Base-by-base conservation (phyloP, 2,329 filamentous ascomycete species). In the Hymenoscyphus repandus region DNA sequence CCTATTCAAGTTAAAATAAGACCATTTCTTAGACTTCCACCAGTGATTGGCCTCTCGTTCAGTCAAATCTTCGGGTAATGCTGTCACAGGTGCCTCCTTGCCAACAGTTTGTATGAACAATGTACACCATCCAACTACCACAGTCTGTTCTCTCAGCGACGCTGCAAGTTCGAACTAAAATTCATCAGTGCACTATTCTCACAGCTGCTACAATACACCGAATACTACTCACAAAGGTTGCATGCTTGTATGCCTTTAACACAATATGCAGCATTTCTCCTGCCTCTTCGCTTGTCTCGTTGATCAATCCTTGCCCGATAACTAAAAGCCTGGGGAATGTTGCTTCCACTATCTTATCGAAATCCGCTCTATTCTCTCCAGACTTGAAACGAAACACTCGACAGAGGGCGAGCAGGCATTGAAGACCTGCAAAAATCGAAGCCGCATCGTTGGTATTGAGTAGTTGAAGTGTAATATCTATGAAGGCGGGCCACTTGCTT, bases 21-120 rank as follows among this genome's bases (percentile, higher is more conserved):
- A 88, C 93, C 93, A 97, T 72, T 99, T 99, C 83, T 97, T 97
- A 57, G 91, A 88, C 76, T 97, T 99, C 92, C 92, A 99, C 92
- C 93, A 99, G 69, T 96, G 90, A 67, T 96, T 91, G 63, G 86
- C 81, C 70, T 97, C 93, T 51, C 93, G 83, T 66, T 97, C 92
- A 52, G 89, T 83, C 47, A 86, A 73, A 52, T 84, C 88, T 53
- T 95, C 90, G 51, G 76, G 70, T 79, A 97, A 84, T 33, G 91
- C 86, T 60, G 78, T 83, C 50, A 86, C 78, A 4, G 93, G 93
- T 33, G 88, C 83, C 18, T 85, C 74, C 71, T 97, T 97, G 60
- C 86, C 85, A 33, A 97, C 88, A 46, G 95, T 89, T 54, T 87
- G 85, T 59, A 99, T 75, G 74, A 99, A 97, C 53, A 99, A 80